Base-by-base conservation (phyloP, 805 yeast species). In the Starmerella khaoyaiensis region DNA sequence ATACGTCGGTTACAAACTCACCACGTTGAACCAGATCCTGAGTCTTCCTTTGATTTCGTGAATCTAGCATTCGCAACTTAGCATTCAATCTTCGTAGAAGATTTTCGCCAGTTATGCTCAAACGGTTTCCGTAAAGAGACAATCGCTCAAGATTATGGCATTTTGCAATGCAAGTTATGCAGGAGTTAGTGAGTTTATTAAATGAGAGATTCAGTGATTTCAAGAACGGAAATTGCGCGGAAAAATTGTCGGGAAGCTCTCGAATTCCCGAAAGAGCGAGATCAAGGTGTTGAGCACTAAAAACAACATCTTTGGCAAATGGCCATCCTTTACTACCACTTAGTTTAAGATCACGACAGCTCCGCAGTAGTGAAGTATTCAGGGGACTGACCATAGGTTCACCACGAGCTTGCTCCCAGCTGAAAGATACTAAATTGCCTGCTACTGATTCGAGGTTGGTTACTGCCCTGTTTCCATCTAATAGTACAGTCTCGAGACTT, bases 281-380 rank as follows among this genome's bases (percentile, higher is more conserved):
- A 21, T 47, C 49, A 0, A 51, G 47, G 26, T 51, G 53, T 41
- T 47, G 54, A 6, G 41, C 39, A 2, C 52, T 44, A 21, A 33
- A 37, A 3, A 47, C 40, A 2, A 25, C 10, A 22, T 8, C 22
- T n/a, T 21, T n/a, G 11, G 32, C 32, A 22, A 38, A 32, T 15
- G 29, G 42, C 39, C 46, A 33, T n/a, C 40, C 41, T 6, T 23
- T 4, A 6, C 35, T 19, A 10, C 49, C 49, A 10, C 39, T 40
- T 1, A 46, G 45, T 23, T 45, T 35, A 17, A 44, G 33, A 11
- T 43, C 46, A n/a, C 44, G 38, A 14, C 32, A 33, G 22, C 36
- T 28, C 18, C 28, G 11, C n/a, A 51, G 37, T 12, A 29, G 3
- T 16, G 23, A 2, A 2, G 30, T 14, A n/a, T 23, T 23, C 18